Evolutionary conservation across 108 stramenopile genomes (phyloP).

Genomic region (Discostella stelligeroides): DNA sequence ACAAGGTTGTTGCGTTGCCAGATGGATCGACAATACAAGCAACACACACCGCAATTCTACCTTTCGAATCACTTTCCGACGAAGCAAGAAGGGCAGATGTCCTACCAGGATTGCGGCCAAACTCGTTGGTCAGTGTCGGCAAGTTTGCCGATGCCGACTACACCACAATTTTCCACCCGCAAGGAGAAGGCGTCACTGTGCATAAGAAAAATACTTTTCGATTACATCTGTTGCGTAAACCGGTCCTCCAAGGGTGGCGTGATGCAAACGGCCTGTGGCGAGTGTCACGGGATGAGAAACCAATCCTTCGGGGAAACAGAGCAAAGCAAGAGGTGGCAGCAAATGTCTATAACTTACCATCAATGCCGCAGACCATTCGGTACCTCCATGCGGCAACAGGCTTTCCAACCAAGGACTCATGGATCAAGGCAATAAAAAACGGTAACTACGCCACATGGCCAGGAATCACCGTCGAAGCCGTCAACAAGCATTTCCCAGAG

Average conservation of each 20-base stretch:
- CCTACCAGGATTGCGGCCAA: neutral
- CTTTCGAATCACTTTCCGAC: neutral
- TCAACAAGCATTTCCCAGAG: slow-evolving; percentile 21
- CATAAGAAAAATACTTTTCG: slow-evolving; percentile 1
- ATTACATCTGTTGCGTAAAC: too few relatives aligned
- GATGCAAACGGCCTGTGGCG: neutral
- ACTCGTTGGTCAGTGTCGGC: too few relatives aligned
- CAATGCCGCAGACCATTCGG: too few relatives aligned
- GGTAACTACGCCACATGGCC: neutral
- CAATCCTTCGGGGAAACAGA: too few relatives aligned
- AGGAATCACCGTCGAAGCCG: neutral
- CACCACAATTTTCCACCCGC: slow-evolving; percentile 37
- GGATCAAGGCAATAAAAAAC: neutral
- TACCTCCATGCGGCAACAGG: too few relatives aligned
- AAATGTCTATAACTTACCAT: too few relatives aligned
- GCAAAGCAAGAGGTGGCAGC: too few relatives aligned
- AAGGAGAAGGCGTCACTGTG: slow-evolving; percentile 15
- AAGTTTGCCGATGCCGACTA: slow-evolving; percentile 12
- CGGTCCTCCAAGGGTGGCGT: slow-evolving; percentile 3
- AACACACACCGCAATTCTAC: too few relatives aligned
- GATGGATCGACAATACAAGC: neutral
- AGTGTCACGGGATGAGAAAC: neutral
- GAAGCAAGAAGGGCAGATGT: slow-evolving; percentile 4
- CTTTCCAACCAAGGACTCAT: too few relatives aligned
- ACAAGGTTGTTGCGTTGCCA: neutral